Evolutionary conservation across 768 basidiomycete genomes (phyloP).

Genomic region (Gymnopilus junonius): DNA sequence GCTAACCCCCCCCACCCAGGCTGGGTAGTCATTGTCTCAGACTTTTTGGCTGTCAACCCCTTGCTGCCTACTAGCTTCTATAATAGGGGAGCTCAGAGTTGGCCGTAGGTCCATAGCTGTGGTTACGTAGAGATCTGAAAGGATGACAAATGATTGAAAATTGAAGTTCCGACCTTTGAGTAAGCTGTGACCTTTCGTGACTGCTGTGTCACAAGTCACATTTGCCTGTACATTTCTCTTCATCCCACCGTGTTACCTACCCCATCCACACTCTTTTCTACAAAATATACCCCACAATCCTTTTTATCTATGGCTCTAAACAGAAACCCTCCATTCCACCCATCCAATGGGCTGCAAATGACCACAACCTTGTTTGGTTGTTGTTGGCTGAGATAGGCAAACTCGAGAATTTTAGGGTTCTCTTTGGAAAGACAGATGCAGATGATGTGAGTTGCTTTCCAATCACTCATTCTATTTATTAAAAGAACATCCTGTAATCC

Average conservation of each 20-base stretch:
- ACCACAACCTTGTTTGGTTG: conserved; percentile 5
- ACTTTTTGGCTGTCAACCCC: too few species aligned
- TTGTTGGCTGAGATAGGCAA: conserved; percentile 20
- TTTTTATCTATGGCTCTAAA: background rate
- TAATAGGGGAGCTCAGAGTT: background rate
- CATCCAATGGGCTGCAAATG: conserved; percentile 6
- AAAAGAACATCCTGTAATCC: background rate
- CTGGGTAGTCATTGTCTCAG: too few species aligned
- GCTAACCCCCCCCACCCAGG: too few species aligned
- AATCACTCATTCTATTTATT: background rate
- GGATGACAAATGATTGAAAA: background rate
- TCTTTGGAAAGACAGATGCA: conserved; percentile 23
- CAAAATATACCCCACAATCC: background rate
- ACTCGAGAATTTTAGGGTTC: conserved; percentile 20
- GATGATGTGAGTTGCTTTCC: conserved; percentile 13
- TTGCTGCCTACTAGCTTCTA: too few species aligned
- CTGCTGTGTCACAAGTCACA: background rate
- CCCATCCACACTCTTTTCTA: background rate
- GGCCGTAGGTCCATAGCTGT: background rate
- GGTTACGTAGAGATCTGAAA: too few species aligned
- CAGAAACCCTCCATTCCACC: background rate
- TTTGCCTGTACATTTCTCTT: background rate
- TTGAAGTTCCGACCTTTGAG: background rate
- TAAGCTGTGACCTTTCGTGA: background rate
- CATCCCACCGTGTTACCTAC: background rate